phyloP scores from a whole-genome alignment of 768 basidiomycete species.

The Heimioporus sp. region DNA sequence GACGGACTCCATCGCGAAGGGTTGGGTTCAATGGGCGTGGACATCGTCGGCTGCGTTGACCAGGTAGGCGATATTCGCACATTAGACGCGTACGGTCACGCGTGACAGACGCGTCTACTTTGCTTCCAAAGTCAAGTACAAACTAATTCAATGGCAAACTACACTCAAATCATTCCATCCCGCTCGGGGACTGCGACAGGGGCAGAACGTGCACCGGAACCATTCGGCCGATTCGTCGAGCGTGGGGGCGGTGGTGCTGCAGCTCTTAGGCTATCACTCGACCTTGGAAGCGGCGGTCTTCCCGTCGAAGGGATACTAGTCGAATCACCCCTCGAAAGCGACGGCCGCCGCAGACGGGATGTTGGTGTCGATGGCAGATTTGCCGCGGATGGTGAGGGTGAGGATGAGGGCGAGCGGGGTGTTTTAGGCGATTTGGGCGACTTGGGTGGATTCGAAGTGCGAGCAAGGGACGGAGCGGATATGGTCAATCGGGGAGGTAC shows the following conservation, averaged over 20 bases:
- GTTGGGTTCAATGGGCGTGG: slow-evolving; percentile 54
- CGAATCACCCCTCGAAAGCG: slow-evolving; percentile 24
- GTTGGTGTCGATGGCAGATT: slow-evolving; percentile 27
- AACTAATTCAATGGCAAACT: too few species aligned
- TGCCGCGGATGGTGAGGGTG: slow-evolving; percentile 12
- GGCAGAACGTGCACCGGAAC: slow-evolving; percentile 43
- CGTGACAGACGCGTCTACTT: slow-evolving; percentile 13
- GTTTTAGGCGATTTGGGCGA: too few species aligned
- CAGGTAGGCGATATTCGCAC: neutral
- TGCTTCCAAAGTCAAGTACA: too few species aligned
- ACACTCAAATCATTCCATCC: slow-evolving; percentile 59
- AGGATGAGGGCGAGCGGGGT: slow-evolving; percentile 8
- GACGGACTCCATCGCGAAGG: slow-evolving; percentile 67
- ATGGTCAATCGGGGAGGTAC: slow-evolving; percentile 30
- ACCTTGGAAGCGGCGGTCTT: slow-evolving; percentile 29
- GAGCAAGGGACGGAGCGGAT: slow-evolving; percentile 16
- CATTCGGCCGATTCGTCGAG: slow-evolving; percentile 65
- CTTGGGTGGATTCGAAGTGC: slow-evolving; percentile 9
- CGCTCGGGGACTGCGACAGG: slow-evolving; percentile 53
- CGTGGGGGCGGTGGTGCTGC: slow-evolving; percentile 65
- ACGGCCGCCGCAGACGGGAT: slow-evolving; percentile 26
- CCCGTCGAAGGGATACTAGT: slow-evolving; percentile 20
- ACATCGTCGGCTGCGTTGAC: slow-evolving; percentile 16
- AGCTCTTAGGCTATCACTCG: slow-evolving; percentile 24
- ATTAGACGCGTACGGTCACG: slow-evolving; percentile 19